Evolutionary conservation across 2,329 filamentous ascomycete species (phyloP), one percentile per base, ranked within the genome.

Genomic region (Hortaea werneckii): DNA sequence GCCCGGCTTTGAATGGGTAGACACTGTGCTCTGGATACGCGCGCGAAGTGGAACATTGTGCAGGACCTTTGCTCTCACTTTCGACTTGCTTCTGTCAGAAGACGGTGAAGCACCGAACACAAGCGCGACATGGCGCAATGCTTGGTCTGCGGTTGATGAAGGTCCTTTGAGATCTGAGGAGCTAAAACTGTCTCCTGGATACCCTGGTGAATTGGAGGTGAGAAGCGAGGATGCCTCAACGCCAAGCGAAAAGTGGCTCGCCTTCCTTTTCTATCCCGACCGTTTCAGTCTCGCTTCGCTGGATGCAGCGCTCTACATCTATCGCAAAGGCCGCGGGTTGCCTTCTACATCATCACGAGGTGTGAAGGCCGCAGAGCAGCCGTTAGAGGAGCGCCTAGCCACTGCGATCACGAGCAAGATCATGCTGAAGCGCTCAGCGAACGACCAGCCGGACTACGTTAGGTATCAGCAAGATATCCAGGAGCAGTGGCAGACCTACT

Each of bases 401-500:
- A 75, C 78, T 5, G 79, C 84, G 1, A 74, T 95, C 32, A 79
- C 81, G 11, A 77, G 80, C 5, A 84, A 83, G 8, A 80, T 85
- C 10, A 74, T 77, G 1, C 68, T 89, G 32, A 75, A 78, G 39
- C 79, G 79, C 44, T 72, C 70, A 29, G 69, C 78, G 7, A 74
- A 79, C 10, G 80, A 80, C 10, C 76, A 76, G 28, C 79, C 86
- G 65, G 84, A 94, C 58, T 87, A 86, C 55, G 79, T 84, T 26
- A 76, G 82, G 47, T 92, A 89, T 61, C 77, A 84, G 46, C 70
- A 74, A 30, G 81, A 86, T 29, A 81, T 83, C 44, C 84, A 92
- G 59, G 75, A 78, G 8, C 88, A 95, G 63, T 98, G 92, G 92
- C 80, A 85, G 51, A 79, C 85, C 42, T 94, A 94, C 65, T 95